phyloP scores from a whole-genome alignment of 31 red algal species.

The Odonthalia washingtoniensis region DNA sequence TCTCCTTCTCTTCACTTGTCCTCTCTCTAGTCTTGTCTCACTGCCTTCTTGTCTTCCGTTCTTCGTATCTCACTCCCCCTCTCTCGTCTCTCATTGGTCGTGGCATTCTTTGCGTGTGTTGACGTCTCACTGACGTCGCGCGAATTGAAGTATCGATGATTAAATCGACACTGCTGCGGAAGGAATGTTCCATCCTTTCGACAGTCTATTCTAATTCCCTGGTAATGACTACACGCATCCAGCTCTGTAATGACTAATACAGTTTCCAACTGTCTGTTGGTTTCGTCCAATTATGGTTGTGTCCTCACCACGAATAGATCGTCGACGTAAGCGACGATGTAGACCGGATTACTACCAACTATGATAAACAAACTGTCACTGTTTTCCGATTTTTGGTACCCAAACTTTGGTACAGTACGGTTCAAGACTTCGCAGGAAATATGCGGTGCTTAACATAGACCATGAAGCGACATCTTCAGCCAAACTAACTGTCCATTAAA shows the following conservation, averaged over 20 bases:
- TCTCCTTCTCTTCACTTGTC: no score
- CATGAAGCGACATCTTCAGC: constrained; percentile 22
- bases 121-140: no score
- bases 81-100: no score
- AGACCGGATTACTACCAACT: neutral
- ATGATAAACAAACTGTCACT: neutral
- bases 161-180: constrained; percentile 11
- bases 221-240: neutral
- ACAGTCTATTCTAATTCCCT: neutral
- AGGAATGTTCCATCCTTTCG: neutral
- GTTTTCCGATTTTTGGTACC: neutral
- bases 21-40: no score
- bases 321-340: constrained; percentile 30
- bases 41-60: no score
- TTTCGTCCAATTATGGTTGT: neutral
- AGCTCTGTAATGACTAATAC: neutral
- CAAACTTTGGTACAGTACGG: neutral
- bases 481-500: neutral
- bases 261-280: neutral
- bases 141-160: no score
- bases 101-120: no score
- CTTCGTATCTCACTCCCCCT: no score
- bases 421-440: neutral
- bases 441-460: constrained; percentile 23
- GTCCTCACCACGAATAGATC: constrained; percentile 11